These are phyloP conservation scores for Litsea cubeba DNA, from an alignment of 164 flowering plant species.

Conservation along the genomic window DNA sequence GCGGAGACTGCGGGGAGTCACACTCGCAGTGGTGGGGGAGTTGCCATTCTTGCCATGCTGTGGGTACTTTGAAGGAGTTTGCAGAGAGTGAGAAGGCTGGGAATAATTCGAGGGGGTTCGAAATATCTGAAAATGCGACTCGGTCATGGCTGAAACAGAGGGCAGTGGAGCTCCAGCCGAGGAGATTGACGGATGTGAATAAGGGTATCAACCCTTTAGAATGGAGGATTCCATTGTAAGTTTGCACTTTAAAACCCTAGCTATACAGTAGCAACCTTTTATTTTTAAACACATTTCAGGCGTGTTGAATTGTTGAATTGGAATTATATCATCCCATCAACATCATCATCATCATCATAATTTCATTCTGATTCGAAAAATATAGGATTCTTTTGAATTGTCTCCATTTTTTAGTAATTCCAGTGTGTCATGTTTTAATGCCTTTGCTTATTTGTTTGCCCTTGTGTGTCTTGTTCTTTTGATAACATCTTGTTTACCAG, in stretches of 20 bases:
- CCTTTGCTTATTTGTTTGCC: no score
- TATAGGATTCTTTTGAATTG: no score
- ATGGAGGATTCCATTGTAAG: slow-evolving; percentile 81
- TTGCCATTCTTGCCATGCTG: slow-evolving; percentile 43
- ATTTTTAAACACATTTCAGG: no score
- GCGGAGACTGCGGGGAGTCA: slow-evolving; percentile 61
- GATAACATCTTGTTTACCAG: no score
- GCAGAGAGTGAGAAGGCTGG: slow-evolving; percentile 20
- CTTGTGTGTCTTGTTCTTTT: no score
- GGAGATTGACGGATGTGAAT: slow-evolving; percentile 61
- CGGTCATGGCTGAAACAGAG: slow-evolving; percentile 56
- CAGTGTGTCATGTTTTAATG: no score
- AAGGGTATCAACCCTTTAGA: slow-evolving; percentile 38
- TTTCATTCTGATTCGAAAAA: no score
- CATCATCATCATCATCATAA: no score
- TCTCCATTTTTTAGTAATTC: no score
- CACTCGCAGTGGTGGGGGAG: slow-evolving; percentile 89
- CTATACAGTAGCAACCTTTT: no score
- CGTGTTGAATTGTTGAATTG: no score
- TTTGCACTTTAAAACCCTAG: slow-evolving; percentile 1
- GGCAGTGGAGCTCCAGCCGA: slow-evolving; percentile 30
- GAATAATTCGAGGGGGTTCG: slow-evolving; percentile 28
- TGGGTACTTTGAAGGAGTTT: slow-evolving; percentile 49
- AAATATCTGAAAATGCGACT: slow-evolving; percentile 32
- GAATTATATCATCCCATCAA: no score